phyloP scores from a whole-genome alignment of 495 filamentous ascomycete species.

The Talaromyces stipitatus region DNA sequence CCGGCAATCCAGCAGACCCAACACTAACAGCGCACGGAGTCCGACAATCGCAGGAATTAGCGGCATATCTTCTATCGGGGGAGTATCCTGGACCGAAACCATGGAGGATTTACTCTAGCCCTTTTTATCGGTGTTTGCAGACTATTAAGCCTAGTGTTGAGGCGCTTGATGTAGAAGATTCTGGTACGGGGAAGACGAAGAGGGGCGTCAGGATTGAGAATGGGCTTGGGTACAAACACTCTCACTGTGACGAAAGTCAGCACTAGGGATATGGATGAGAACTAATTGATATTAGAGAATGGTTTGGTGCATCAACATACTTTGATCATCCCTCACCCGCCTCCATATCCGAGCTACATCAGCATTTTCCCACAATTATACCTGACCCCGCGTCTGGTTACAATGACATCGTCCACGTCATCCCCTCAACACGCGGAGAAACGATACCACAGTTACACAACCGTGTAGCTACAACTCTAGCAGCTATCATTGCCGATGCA shows the following conservation, averaged over 20 bases:
- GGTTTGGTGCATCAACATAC: constrained; percentile 62
- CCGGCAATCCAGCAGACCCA: constrained; percentile 80
- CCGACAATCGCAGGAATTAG: constrained; percentile 74
- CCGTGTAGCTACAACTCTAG: constrained; percentile 63
- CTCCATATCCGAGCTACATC: constrained; percentile 43
- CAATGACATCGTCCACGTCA: constrained; percentile 49
- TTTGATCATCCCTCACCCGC: constrained; percentile 84
- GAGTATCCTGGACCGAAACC: constrained; percentile 59
- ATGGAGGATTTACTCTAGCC: constrained; percentile 66
- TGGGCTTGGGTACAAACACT: constrained; percentile 54
- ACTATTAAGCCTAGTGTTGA: constrained; percentile 68
- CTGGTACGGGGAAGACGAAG: constrained; percentile 13
- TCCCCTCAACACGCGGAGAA: constrained; percentile 67
- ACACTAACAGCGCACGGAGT: constrained; percentile 80
- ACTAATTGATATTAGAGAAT: constrained; percentile 51
- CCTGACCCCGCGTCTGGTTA: constrained; percentile 28
- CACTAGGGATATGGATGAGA: background rate
- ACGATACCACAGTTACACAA: constrained; percentile 70
- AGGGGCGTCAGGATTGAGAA: constrained; percentile 60
- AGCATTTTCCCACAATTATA: constrained; percentile 55
- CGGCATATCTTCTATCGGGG: constrained; percentile 48
- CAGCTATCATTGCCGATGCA: constrained; percentile 59
- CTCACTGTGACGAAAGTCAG: background rate
- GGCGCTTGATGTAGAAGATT: constrained; percentile 28
- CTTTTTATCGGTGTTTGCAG: constrained; percentile 89